phyloP scores from a whole-genome alignment of 148 eudicot genomes.

The Heliosperma pusillum region DNA sequence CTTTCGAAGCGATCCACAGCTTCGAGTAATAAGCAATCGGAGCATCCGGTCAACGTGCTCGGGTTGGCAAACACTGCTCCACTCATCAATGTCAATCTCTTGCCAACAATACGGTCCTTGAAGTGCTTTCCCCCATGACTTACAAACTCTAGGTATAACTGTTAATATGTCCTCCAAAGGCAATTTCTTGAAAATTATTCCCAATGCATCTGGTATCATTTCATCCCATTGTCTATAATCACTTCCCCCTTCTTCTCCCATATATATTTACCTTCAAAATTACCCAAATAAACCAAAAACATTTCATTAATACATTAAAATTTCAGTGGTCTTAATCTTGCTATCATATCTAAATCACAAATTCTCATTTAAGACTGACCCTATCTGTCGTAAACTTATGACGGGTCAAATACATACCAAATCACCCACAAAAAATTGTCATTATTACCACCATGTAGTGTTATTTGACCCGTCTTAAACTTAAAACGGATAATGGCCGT shows the following conservation, averaged over 20 bases:
- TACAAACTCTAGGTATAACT: conserved; percentile 70
- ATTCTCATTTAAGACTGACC: too few relatives aligned
- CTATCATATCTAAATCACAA: too few relatives aligned
- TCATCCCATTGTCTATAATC: conserved; percentile 58
- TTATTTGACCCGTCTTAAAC: too few relatives aligned
- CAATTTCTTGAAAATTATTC: conserved; percentile 48
- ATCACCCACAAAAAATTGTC: too few relatives aligned
- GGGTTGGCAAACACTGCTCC: conserved; percentile 42
- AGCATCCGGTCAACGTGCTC: conserved; percentile 52
- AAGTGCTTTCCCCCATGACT: conserved; percentile 61
- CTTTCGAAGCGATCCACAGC: conserved; percentile 50
- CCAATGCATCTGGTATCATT: conserved; percentile 70
- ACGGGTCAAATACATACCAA: too few relatives aligned
- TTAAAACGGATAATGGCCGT: too few relatives aligned
- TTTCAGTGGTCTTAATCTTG: conserved; percentile 2
- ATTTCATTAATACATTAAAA: not conserved
- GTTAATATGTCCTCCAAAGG: conserved; percentile 47
- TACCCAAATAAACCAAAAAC: not conserved
- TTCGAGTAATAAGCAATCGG: conserved; percentile 51
- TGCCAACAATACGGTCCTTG: conserved; percentile 84
- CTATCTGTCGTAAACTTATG: too few relatives aligned
- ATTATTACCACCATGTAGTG: too few relatives aligned
- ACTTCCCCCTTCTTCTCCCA: conserved; percentile 44
- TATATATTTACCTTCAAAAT: conserved; percentile 29
- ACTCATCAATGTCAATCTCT: conserved; percentile 62